phyloP scores from a whole-genome alignment of 495 filamentous ascomycete genomes.

The Aeminium ludgeri region DNA sequence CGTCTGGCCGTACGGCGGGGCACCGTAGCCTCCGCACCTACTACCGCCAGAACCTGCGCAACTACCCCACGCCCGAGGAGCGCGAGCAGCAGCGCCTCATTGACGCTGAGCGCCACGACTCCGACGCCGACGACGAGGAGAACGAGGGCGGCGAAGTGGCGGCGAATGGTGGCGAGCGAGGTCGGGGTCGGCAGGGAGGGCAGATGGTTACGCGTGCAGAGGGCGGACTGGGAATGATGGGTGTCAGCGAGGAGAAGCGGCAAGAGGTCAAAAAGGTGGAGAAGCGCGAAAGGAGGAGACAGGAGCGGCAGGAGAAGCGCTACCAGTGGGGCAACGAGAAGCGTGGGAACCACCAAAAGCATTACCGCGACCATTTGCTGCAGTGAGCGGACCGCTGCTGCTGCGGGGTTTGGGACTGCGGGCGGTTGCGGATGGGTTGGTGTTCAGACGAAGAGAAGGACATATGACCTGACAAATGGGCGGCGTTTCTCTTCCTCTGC shows the following conservation, averaged over 20 bases:
- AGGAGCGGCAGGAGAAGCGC: constrained; percentile 39
- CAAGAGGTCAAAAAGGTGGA: constrained; percentile 43
- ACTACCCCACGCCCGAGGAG: constrained; percentile 55
- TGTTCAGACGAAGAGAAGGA: too few relatives aligned
- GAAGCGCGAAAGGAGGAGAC: constrained; percentile 47
- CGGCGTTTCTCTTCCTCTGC: too few relatives aligned
- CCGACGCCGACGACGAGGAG: constrained; percentile 29
- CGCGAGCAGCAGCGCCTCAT: constrained; percentile 25
- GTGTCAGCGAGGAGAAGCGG: constrained; percentile 53
- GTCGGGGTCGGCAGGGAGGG: constrained; percentile 43
- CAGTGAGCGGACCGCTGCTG: constrained; percentile 13
- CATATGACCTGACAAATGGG: too few relatives aligned
- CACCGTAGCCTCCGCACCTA: constrained; percentile 74
- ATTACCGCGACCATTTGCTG: constrained; percentile 38
- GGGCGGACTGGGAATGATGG: constrained; percentile 59
- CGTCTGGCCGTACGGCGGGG: constrained; percentile 73
- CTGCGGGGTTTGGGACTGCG: not conserved
- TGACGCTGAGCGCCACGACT: constrained; percentile 20
- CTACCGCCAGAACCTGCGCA: constrained; percentile 83
- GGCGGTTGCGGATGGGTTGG: too few relatives aligned
- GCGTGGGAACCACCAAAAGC: constrained; percentile 54
- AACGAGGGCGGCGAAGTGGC: constrained; percentile 20
- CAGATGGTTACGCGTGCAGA: constrained; percentile 49
- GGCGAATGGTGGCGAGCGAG: constrained; percentile 14
- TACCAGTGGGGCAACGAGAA: constrained; percentile 47